Evolutionary conservation across 768 basidiomycete genomes (phyloP).

Genomic region (Hortiboletus flavorubellus): DNA sequence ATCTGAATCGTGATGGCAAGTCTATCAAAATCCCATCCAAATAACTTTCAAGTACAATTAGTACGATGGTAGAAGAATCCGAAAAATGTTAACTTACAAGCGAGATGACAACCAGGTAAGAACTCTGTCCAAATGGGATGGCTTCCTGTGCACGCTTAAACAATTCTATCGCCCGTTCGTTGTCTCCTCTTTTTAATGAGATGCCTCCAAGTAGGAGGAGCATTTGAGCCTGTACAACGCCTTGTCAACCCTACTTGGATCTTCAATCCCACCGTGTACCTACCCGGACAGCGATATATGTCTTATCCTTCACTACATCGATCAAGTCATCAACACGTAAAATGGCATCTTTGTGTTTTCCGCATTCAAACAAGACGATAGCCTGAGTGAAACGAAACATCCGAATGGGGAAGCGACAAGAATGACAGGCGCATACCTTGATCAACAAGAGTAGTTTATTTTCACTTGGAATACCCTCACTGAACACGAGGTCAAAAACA

Average conservation of each 20-base stretch:
- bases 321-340: background rate
- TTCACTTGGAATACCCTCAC: background rate
- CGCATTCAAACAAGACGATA: background rate
- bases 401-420: no score
- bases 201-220: background rate
- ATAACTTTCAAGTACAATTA: slow-evolving; percentile 1
- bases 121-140: background rate
- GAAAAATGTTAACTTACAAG: background rate
- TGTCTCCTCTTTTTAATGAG: background rate
- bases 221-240: background rate
- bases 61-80: background rate
- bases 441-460: slow-evolving; percentile 5
- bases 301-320: background rate
- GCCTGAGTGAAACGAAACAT: background rate
- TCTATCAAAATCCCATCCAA: slow-evolving; percentile 15
- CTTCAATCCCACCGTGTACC: background rate
- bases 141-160: no score
- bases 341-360: background rate
- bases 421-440: background rate
- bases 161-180: no score
- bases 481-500: slow-evolving; percentile 6
- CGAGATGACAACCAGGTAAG: background rate
- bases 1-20: background rate
- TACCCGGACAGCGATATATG: background rate
- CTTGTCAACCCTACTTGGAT: background rate